phyloP scores from a whole-genome alignment of 163 green algal genomes.

The Chlorella variabilis region DNA sequence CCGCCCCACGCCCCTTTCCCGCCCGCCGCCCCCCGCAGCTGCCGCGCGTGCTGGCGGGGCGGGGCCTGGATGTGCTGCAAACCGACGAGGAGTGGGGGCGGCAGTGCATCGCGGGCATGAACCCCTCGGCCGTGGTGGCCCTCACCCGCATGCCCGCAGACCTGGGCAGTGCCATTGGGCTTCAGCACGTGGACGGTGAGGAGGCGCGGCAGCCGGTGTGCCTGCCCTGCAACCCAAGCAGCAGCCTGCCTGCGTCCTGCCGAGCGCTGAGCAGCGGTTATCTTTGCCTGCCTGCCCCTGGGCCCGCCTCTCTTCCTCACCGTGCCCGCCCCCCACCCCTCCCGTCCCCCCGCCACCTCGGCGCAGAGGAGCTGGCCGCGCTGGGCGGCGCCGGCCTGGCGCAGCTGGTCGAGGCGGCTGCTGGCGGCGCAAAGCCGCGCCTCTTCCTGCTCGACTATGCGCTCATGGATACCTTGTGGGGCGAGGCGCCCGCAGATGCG shows the following conservation, averaged over 20 bases:
- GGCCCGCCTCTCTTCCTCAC: too few species aligned
- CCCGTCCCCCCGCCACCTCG: too few species aligned
- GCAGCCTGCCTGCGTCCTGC: too few species aligned
- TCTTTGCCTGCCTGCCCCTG: too few species aligned
- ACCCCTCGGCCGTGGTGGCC: slow-evolving; percentile 46
- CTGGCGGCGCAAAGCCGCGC: slow-evolving; percentile 42
- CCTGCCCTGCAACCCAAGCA: too few species aligned
- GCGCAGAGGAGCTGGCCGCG: slow-evolving; percentile 20
- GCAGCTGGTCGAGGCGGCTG: slow-evolving; percentile 42
- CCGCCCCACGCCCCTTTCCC: too few species aligned
- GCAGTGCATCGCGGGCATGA: slow-evolving; percentile 52
- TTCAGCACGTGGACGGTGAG: slow-evolving; percentile 46
- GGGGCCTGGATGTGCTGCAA: slow-evolving; percentile 22
- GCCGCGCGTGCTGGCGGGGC: slow-evolving; percentile 14
- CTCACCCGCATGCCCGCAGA: slow-evolving; percentile 31
- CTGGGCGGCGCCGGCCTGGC: slow-evolving; percentile 35
- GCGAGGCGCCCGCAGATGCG: neutral
- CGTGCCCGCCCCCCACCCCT: too few species aligned
- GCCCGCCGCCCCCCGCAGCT: neutral
- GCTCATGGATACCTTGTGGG: neutral
- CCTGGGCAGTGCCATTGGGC: slow-evolving; percentile 32
- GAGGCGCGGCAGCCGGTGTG: neutral
- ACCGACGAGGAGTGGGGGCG: slow-evolving; percentile 57
- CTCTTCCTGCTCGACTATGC: slow-evolving; percentile 50
- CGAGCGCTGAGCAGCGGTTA: too few species aligned